A percentile compares a stretch with the other conserved stretches of the same genome.
These are phyloP conservation scores for Ramalina intermedia DNA, from an alignment of 495 filamentous ascomycete genomes.

Conservation along the genomic window DNA sequence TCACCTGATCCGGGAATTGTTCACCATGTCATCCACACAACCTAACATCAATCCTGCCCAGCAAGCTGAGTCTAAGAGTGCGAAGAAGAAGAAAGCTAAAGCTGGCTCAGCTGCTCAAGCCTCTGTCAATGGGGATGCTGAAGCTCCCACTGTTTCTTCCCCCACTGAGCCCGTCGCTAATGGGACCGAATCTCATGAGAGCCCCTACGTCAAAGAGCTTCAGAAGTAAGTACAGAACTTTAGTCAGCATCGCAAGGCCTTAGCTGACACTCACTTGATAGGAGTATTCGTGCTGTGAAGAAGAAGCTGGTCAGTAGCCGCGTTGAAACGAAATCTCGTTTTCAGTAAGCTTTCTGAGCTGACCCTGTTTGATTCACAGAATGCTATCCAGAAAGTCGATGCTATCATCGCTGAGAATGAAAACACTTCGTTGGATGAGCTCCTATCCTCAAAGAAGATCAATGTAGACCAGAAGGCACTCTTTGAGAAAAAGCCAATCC, in stretches of 20 bases:
- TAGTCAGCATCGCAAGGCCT: constrained; percentile 2
- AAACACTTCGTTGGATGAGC: constrained; percentile 64
- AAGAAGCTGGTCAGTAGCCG: constrained; percentile 66
- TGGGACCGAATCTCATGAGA: constrained; percentile 45
- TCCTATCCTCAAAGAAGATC: constrained; percentile 69
- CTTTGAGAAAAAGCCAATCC: constrained; percentile 73
- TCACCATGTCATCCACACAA: constrained; percentile 6
- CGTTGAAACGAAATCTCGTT: background rate
- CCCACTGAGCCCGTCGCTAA: constrained; percentile 25
- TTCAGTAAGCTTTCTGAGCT: background rate
- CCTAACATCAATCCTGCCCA: constrained; percentile 11
- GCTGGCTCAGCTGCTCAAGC: constrained; percentile 13
- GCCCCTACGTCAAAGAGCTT: constrained; percentile 66
- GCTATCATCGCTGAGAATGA: constrained; percentile 62
- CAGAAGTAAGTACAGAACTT: constrained; percentile 51
- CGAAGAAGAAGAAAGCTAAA: constrained; percentile 30
- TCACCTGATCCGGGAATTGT: background rate
- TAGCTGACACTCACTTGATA: constrained; percentile 24
- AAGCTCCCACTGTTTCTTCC: constrained; percentile 10
- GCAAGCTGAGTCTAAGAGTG: constrained; percentile 23
- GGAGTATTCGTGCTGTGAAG: constrained; percentile 67
- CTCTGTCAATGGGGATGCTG: constrained; percentile 8
- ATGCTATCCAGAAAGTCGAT: constrained; percentile 65
- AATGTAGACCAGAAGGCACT: constrained; percentile 87
- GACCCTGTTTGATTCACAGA: constrained; percentile 29